Base-by-base conservation (phyloP, 306 rosid genomes). In the Vigna hirtella region DNA sequence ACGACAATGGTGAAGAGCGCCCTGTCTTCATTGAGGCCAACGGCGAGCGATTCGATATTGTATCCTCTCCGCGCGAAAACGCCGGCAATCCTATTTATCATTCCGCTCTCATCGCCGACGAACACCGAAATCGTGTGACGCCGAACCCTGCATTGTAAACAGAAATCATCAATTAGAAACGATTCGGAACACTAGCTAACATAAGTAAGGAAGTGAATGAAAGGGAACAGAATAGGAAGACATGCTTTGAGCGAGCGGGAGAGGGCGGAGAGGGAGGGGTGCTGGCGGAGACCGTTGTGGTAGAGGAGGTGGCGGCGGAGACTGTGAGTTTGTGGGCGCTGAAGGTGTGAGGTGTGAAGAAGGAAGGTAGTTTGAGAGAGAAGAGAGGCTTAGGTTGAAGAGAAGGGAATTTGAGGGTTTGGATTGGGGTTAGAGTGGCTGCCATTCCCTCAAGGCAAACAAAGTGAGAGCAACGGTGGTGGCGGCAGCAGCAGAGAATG, bases 81-180 rank as follows among this genome's bases (percentile, higher is more conserved):
- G 24, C 96, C 96, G 1, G 96, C 87, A 45, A 92, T 92, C 74
- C 96, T 84, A 53, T 92, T 90, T 30, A 90, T 92, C 97, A 92
- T 90, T 76, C 97, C 97, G 57, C 93, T 90, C 81, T 92, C 97
- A 50, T 92, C 97, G 0, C 96, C 96, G 30, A 92, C 97, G 73
- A 92, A 92, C 59, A 92, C 97, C 32, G 96, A 90, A 71, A 92
- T 90, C 32, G 96, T 86, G 78, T 90, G 97, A 52, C 96, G 74
- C 72, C 86, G 81, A 77, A 88, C 91, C 84, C 95, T 81, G 67
- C 85, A 61, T 61, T 71, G 24, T 50, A 17, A 69, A 36, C 17
- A 4, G 13, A n/a, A 26, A 30, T 7, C 4, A 53, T 40, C 18
- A 17, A 62, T 20, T 32, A 18, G 22, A 2, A 65, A 18, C 16